A percentile compares a stretch with the other conserved stretches of the same genome.
Evolutionary conservation across 2,329 filamentous ascomycete species (phyloP).

Genomic region (Penicillium sp.): DNA sequence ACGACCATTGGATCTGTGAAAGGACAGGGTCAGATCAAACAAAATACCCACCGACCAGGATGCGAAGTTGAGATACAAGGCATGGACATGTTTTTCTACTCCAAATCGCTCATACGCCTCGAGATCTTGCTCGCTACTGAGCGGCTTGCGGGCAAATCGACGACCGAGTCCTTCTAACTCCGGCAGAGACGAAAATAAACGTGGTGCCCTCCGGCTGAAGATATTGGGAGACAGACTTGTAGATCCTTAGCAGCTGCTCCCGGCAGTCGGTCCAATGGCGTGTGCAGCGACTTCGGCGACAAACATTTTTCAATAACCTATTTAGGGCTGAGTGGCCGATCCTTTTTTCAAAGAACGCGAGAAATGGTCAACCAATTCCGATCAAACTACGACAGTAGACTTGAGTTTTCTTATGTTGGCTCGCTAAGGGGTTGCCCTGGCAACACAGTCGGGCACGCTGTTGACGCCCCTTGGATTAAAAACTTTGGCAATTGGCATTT

Average conservation of each 20-base stretch:
- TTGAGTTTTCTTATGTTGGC: no score
- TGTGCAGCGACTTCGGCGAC: no score
- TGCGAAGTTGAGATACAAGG: neutral
- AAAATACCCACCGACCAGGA: neutral
- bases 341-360: no score
- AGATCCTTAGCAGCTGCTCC: neutral
- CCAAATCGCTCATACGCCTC: conserved; percentile 13
- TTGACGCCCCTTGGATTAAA: no score
- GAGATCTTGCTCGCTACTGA: conserved; percentile 22
- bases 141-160: conserved; percentile 12
- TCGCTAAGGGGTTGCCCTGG: no score
- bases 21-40: neutral
- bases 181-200: conserved; percentile 12
- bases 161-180: conserved; percentile 18
- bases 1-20: neutral
- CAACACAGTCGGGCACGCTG: no score
- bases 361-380: no score
- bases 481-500: no score
- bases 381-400: no score
- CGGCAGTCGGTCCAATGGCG: conserved; percentile 22
- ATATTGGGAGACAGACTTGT: conserved; percentile 8
- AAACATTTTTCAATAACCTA: no score
- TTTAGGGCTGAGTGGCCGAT: no score
- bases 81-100: conserved; percentile 13
- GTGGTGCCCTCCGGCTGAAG: conserved; percentile 12